These are phyloP conservation scores for Dunaliella primolecta DNA, from an alignment of 139 green algal species.

Conservation along the genomic window DNA sequence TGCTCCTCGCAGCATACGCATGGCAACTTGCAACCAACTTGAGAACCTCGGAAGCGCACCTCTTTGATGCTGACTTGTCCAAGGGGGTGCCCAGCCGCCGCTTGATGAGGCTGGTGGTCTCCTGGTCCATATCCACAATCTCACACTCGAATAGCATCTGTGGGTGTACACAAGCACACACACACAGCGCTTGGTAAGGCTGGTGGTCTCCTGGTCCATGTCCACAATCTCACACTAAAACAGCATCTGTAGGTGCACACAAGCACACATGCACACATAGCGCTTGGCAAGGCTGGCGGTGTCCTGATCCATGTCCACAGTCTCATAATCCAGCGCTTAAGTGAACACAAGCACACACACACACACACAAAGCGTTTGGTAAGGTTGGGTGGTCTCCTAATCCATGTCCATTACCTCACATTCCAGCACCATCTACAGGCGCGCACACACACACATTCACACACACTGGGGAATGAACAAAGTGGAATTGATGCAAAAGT, in stretches of 20 bases:
- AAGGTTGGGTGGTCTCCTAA: not conserved
- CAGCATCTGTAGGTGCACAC: slow-evolving; percentile 10
- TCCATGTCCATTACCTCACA: slow-evolving; percentile 17
- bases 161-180: too few relatives aligned
- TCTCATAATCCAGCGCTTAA: not conserved
- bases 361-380: too few relatives aligned
- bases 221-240: slow-evolving; percentile 12
- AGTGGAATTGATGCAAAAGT: too few relatives aligned
- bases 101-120: slow-evolving; percentile 8
- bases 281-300: slow-evolving; percentile 1
- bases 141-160: slow-evolving; percentile 12
- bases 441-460: too few relatives aligned
- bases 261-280: too few relatives aligned
- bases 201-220: slow-evolving; percentile 13
- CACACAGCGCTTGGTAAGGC: slow-evolving; percentile 2
- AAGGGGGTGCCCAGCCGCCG: not conserved
- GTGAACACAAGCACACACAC: too few relatives aligned
- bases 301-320: slow-evolving; percentile 16
- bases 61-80: too few relatives aligned
- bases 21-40: too few relatives aligned
- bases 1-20: too few relatives aligned
- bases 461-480: too few relatives aligned
- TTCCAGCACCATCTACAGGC: slow-evolving; percentile 6
- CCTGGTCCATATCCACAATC: slow-evolving; percentile 17
- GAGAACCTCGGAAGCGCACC: too few relatives aligned